A percentile compares a stretch with the other conserved stretches of the same genome.
These are phyloP conservation scores for Taiwanofungus camphoratus DNA, from an alignment of 1,284 basidiomycete genomes.

Conservation along the genomic window DNA sequence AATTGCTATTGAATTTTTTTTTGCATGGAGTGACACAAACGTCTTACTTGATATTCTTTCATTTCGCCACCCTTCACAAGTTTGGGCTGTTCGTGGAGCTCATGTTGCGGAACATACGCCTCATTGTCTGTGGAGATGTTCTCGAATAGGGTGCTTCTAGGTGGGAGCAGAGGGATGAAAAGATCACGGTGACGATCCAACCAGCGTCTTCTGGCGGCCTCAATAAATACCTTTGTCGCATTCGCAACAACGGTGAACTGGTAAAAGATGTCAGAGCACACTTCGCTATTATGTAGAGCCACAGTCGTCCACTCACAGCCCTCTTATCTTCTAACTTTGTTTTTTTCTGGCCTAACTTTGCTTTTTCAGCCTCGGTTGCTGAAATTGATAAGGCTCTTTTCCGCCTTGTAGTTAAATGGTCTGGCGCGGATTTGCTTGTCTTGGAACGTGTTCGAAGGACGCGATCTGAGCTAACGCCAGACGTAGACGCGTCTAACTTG, in stretches of 20 bases:
- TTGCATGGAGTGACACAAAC: too few species aligned
- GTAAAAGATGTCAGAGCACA: background rate
- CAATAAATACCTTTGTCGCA: slow-evolving; percentile 8
- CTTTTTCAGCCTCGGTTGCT: background rate
- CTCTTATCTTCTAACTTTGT: slow-evolving; percentile 13
- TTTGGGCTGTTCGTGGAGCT: slow-evolving; percentile 39
- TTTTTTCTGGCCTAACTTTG: background rate
- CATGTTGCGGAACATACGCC: slow-evolving; percentile 30
- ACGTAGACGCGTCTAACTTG: background rate
- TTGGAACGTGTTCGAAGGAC: background rate
- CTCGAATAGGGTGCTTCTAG: slow-evolving; percentile 11
- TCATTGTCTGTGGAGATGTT: slow-evolving; percentile 12
- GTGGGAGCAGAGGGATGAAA: slow-evolving; percentile 19
- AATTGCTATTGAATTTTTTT: too few species aligned
- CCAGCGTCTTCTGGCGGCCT: slow-evolving; percentile 14
- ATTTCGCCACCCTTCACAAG: slow-evolving; percentile 42
- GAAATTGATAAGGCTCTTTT: background rate
- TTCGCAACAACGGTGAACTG: slow-evolving; percentile 19
- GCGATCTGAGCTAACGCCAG: background rate
- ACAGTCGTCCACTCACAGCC: slow-evolving; percentile 9
- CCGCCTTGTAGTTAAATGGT: background rate
- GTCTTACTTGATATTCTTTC: slow-evolving; percentile 53
- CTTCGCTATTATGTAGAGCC: background rate
- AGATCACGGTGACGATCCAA: slow-evolving; percentile 13
- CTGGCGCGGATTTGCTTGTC: background rate